A percentile compares a stretch with the other conserved stretches of the same genome.
phyloP scores from a whole-genome alignment of 305 asterid species.

The Fraxinus platypoda region DNA sequence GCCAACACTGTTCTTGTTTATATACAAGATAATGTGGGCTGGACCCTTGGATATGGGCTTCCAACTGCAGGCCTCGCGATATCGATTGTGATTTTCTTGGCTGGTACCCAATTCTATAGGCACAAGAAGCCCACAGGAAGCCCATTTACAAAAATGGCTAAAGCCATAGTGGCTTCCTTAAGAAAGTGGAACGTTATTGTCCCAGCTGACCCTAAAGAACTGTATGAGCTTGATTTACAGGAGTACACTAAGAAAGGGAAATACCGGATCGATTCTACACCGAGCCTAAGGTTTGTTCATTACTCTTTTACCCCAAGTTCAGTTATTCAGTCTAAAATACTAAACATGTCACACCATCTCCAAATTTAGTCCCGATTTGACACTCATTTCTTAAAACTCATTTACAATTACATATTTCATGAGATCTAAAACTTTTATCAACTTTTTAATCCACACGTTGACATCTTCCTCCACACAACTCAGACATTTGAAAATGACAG shows the following conservation, averaged over 20 bases:
- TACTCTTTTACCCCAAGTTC: background rate
- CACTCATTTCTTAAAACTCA: no score
- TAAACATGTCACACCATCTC: background rate
- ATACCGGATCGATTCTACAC: conserved; percentile 67
- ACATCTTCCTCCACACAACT: background rate
- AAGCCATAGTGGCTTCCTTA: conserved; percentile 63
- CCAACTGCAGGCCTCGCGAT: conserved; percentile 74
- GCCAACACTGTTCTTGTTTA: conserved; percentile 80
- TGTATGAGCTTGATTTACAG: conserved; percentile 54
- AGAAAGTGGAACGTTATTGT: conserved; percentile 52
- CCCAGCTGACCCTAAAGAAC: conserved; percentile 55
- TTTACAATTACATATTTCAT: no score
- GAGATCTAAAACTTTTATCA: no score
- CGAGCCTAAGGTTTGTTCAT: conserved; percentile 56
- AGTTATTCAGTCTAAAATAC: background rate
- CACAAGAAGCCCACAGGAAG: conserved; percentile 82
- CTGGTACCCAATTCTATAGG: conserved; percentile 72
- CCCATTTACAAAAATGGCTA: conserved; percentile 76
- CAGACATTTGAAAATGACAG: background rate
- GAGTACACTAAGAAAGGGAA: conserved; percentile 51
- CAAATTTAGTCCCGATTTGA: background rate
- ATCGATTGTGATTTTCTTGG: conserved; percentile 56
- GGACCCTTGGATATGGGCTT: conserved; percentile 85
- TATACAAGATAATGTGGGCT: conserved; percentile 86
- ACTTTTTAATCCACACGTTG: background rate